Evolutionary conservation across 768 basidiomycete genomes (phyloP).

Genomic region (Calocybe gangraenosa): DNA sequence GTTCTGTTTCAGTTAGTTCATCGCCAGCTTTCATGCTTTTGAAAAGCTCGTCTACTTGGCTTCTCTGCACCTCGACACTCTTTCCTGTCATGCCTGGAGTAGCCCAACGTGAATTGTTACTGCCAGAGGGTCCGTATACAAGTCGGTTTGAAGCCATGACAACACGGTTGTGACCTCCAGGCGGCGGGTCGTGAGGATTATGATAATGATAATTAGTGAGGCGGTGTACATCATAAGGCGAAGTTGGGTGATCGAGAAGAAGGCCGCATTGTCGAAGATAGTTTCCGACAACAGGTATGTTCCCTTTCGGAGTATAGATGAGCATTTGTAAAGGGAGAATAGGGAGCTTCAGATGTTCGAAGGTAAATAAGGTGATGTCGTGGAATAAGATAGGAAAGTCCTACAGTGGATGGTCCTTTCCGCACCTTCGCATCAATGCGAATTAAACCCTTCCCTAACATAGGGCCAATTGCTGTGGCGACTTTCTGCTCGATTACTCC

Average conservation of each 20-base stretch:
- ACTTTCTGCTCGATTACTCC: constrained; percentile 86
- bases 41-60: constrained; percentile 93
- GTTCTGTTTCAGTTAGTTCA: constrained; percentile 81
- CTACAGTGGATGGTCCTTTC: constrained; percentile 58
- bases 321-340: constrained; percentile 83
- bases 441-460: constrained; percentile 82
- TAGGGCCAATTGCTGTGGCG: constrained; percentile 71
- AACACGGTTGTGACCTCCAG: constrained; percentile 53
- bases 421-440: constrained; percentile 74
- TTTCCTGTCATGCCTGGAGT: constrained; percentile 58
- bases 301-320: constrained; percentile 91
- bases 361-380: constrained; percentile 9
- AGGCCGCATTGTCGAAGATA: constrained; percentile 66
- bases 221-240: constrained; percentile 58
- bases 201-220: constrained; percentile 65
- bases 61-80: constrained; percentile 87
- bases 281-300: constrained; percentile 78
- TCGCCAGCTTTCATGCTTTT: constrained; percentile 83
- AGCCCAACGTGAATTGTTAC: constrained; percentile 47
- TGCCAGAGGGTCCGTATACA: constrained; percentile 29
- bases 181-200: constrained; percentile 87
- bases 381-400: constrained; percentile 13
- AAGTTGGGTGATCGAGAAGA: constrained; percentile 76
- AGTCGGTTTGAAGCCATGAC: constrained; percentile 36
- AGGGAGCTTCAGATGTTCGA: constrained; percentile 51